Evolutionary conservation across 768 basidiomycete species (phyloP).

Genomic region (Gyrodon lividus): DNA sequence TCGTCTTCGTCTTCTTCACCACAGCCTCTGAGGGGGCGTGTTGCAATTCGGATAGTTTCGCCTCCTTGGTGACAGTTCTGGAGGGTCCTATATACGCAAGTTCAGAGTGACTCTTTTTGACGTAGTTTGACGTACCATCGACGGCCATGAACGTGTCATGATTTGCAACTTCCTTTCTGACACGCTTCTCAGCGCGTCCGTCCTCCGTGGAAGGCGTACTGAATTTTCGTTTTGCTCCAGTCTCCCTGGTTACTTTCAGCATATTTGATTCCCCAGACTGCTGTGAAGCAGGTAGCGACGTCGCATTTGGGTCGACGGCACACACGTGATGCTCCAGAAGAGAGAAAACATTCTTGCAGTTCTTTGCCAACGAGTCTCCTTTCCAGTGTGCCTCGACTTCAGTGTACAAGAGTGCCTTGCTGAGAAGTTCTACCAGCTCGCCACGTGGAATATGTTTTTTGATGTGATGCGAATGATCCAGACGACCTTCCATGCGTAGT

Average conservation of each 20-base stretch:
- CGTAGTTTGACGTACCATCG: slow-evolving; percentile 36
- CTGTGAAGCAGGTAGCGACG: slow-evolving; percentile 15
- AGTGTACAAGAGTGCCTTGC: slow-evolving; percentile 75
- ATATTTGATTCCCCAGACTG: slow-evolving; percentile 12
- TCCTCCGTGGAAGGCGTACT: slow-evolving; percentile 42
- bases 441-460: slow-evolving; percentile 77
- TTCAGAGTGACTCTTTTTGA: slow-evolving; percentile 32
- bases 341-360: slow-evolving; percentile 71
- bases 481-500: slow-evolving; percentile 69
- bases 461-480: slow-evolving; percentile 67
- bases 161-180: slow-evolving; percentile 50
- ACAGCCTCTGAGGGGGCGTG: slow-evolving; percentile 17
- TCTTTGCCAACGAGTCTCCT: slow-evolving; percentile 54
- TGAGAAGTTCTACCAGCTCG: slow-evolving; percentile 76
- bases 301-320: slow-evolving; percentile 45
- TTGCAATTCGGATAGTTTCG: slow-evolving; percentile 18
- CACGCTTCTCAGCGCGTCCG: slow-evolving; percentile 62
- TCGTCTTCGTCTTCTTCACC: slow-evolving; percentile 36
- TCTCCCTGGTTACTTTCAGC: slow-evolving; percentile 17
- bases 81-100: slow-evolving; percentile 14
- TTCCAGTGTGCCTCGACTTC: slow-evolving; percentile 87
- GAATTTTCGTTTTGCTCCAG: slow-evolving; percentile 51
- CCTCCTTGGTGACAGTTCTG: slow-evolving; percentile 16
- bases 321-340: slow-evolving; percentile 76
- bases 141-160: slow-evolving; percentile 34